Base-by-base conservation (phyloP, 176 grass and related monocot species). In the Tillandsia leiboldiana region DNA sequence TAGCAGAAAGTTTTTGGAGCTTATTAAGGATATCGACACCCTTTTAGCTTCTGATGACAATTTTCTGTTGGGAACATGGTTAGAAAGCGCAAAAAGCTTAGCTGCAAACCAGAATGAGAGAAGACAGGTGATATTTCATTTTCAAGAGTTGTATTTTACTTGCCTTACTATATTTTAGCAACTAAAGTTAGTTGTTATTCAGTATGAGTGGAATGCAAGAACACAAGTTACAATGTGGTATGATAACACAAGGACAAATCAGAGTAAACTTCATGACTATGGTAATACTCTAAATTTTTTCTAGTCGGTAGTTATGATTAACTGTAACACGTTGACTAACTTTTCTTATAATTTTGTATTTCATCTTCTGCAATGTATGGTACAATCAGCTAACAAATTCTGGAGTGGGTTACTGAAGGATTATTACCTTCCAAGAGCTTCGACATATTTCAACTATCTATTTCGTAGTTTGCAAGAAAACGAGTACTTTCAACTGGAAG, bases 141-240 rank as follows among this genome's bases (percentile, higher is more conserved):
- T 70, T 26, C 70, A 83, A 10, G 72, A 57, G 15, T 48, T 28
- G 26, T 15, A 74, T 69, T 74, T 53, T 50, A 70, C 54, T n/a
- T 59, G 1, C 17, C 24, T 70, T 63, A 50, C 50, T 53, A 18
- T 50, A 17, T 70, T 8, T 27, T 18, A 2, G 58, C 78, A 63
- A 48, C 48, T 11, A 9, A 65, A 51, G 9, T 53, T 51, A 29
- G 28, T 70, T 71, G 48, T 51, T 13, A 76, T 78, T 14, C 79
- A 96, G 93, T 92, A 92, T 8, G 88, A 96, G 54, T 92, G 93
- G 93, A 96, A 96, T 63, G 93, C 93, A 63, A 87, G 89, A 75
- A 96, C 93, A 26, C 93, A 96, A 82, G 86, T 96, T 71, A 90
- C 93, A 61, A 96, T 96, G 93, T 96, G 93, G 93, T 96, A 92